Evolutionary conservation across 768 basidiomycete species (phyloP).

Genomic region (Leucogyrophana mollusca): DNA sequence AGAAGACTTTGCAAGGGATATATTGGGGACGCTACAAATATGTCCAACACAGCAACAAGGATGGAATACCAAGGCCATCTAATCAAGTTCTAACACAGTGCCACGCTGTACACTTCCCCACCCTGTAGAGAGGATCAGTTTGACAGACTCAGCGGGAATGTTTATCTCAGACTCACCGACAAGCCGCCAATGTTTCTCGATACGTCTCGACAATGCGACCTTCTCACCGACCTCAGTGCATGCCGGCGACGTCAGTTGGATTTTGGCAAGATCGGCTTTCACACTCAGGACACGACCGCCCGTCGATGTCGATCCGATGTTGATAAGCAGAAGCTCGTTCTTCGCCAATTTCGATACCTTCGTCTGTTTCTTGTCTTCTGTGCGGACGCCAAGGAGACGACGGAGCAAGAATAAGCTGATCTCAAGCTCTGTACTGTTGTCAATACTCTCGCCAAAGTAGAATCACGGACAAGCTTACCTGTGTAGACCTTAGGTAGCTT

Average conservation of each 20-base stretch:
- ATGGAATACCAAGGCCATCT: conserved; percentile 8
- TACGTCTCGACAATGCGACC: conserved; percentile 90
- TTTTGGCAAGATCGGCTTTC: conserved; percentile 93
- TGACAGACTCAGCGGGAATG: not conserved
- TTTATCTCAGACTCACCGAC: conserved; percentile 62
- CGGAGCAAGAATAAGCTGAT: conserved; percentile 94
- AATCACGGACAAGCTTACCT: conserved; percentile 39
- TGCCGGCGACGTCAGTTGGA: conserved; percentile 89
- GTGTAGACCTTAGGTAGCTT: conserved; percentile 93
- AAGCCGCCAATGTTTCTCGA: conserved; percentile 98
- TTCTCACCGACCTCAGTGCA: conserved; percentile 98
- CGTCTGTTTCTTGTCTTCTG: conserved; percentile 98
- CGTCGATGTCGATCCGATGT: conserved; percentile 96
- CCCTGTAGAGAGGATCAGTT: conserved; percentile 32
- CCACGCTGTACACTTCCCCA: conserved; percentile 86
- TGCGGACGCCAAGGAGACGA: conserved; percentile 94
- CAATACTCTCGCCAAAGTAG: not conserved
- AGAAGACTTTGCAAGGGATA: too few species aligned
- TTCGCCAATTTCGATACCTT: conserved; percentile 91
- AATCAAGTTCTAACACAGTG: conserved; percentile 79
- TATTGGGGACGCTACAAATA: too few species aligned
- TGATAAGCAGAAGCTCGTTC: conserved; percentile 91
- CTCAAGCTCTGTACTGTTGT: conserved; percentile 64
- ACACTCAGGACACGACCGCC: conserved; percentile 94
- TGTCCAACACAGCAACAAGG: not conserved